Conservation (phyloP, 129 eudicot species). For the Pulicaria dysenterica region DNA sequence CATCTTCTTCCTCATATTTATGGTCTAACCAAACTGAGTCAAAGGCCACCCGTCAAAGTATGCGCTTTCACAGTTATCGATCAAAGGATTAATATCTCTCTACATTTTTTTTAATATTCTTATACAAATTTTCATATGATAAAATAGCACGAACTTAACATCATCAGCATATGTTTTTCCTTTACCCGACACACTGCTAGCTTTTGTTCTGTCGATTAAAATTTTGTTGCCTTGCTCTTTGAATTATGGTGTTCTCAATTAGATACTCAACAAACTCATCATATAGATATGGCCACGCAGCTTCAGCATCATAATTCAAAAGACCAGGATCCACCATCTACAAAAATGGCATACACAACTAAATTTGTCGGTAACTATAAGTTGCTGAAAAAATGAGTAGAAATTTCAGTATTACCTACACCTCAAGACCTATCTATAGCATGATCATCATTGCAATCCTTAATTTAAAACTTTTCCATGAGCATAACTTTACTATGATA, state of each 20-base stretch:
- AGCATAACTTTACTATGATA: neutral
- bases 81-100: neutral
- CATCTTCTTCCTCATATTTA: neutral
- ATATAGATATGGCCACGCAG: slow-evolving; percentile 96
- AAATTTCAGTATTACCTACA: no score
- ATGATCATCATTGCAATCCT: no score
- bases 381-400: no score
- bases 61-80: neutral
- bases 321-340: slow-evolving; percentile 77
- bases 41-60: neutral
- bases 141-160: neutral
- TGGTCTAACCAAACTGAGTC: neutral
- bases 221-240: slow-evolving; percentile 26
- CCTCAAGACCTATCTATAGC: no score
- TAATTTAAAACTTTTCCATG: no score
- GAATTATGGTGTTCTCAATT: slow-evolving; percentile 56
- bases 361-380: no score
- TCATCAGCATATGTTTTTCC: neutral
- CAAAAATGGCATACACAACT: no score
- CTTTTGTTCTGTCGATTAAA: neutral
- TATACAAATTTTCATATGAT: neutral
- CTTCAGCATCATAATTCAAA: slow-evolving; percentile 85
- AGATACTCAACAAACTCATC: slow-evolving; percentile 89
- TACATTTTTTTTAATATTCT: neutral
- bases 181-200: neutral